Conservation (phyloP, 2,329 filamentous ascomycete species). For the Claviceps humidiphila region DNA sequence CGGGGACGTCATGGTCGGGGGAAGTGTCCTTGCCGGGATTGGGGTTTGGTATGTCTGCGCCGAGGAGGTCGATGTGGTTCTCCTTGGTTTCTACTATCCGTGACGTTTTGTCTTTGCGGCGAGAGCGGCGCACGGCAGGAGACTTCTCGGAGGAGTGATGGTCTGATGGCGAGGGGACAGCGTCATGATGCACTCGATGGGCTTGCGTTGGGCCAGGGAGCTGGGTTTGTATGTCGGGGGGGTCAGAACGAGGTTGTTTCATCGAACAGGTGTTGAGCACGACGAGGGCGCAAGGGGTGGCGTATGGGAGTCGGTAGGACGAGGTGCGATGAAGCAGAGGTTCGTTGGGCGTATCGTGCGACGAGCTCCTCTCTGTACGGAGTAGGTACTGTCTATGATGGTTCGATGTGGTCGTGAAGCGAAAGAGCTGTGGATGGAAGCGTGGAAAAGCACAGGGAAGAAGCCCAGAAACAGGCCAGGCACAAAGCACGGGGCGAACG, state of each 20-base stretch:
- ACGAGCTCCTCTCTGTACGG: no score
- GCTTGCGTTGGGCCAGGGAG: constrained; percentile 42
- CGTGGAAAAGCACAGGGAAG: not conserved
- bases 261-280: constrained; percentile 36
- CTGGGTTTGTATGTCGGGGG: constrained; percentile 42
- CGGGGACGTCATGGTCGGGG: constrained; percentile 2
- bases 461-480: not conserved
- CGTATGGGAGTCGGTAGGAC: not conserved
- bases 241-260: constrained; percentile 44
- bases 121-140: not conserved
- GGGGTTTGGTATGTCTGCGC: constrained; percentile 14
- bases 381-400: no score
- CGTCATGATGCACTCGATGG: constrained; percentile 34
- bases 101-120: constrained; percentile 1
- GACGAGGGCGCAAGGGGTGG: constrained; percentile 1
- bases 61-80: constrained; percentile 3
- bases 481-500: not conserved
- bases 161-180: constrained; percentile 10
- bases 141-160: constrained; percentile 3
- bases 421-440: not conserved
- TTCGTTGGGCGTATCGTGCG: no score
- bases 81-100: constrained; percentile 34
- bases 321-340: not conserved
- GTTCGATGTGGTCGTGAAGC: not conserved
- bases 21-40: constrained; percentile 14